These are phyloP conservation scores for Nothopassalora personata DNA, from an alignment of 2,329 filamentous ascomycete species.

Conservation along the genomic window DNA sequence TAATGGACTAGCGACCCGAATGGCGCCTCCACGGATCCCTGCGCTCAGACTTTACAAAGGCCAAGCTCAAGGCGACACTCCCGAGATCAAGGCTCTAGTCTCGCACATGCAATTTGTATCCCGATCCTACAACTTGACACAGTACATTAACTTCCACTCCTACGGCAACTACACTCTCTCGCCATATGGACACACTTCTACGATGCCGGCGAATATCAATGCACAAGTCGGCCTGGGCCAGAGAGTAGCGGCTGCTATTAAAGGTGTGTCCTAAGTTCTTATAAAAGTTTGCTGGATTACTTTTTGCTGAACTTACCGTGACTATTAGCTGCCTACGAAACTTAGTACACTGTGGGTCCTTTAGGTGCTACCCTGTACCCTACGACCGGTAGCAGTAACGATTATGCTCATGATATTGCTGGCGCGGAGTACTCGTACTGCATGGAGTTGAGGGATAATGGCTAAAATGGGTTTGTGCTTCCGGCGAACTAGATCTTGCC, in stretches of 20 bases:
- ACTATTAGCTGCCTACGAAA: constrained; percentile 36
- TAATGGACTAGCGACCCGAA: constrained; percentile 35
- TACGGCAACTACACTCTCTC: constrained; percentile 57
- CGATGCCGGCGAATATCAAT: constrained; percentile 31
- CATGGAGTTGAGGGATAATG: constrained; percentile 5
- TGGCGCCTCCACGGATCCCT: constrained; percentile 48
- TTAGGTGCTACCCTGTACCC: not conserved
- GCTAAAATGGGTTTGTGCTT: not conserved
- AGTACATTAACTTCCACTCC: constrained; percentile 61
- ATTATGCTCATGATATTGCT: constrained; percentile 10
- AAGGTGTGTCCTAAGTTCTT: constrained; percentile 49
- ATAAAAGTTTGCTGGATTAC: too few species aligned
- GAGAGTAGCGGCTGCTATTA: constrained; percentile 49
- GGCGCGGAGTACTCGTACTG: constrained; percentile 9
- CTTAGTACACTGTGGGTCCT: constrained; percentile 47
- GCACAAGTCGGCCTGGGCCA: constrained; percentile 48
- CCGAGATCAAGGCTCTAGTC: constrained; percentile 40
- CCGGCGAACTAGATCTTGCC: not conserved
- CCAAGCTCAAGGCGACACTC: constrained; percentile 37
- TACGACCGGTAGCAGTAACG: constrained; percentile 3
- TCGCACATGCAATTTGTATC: constrained; percentile 9
- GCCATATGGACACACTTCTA: constrained; percentile 57
- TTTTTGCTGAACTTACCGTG: too few species aligned
- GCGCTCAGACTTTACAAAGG: constrained; percentile 45
- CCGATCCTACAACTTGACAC: constrained; percentile 37